A percentile compares a stretch with the other conserved stretches of the same genome.
These are phyloP conservation scores for Candida nemodendra DNA, from an alignment of 805 yeast species.

Conservation along the genomic window DNA sequence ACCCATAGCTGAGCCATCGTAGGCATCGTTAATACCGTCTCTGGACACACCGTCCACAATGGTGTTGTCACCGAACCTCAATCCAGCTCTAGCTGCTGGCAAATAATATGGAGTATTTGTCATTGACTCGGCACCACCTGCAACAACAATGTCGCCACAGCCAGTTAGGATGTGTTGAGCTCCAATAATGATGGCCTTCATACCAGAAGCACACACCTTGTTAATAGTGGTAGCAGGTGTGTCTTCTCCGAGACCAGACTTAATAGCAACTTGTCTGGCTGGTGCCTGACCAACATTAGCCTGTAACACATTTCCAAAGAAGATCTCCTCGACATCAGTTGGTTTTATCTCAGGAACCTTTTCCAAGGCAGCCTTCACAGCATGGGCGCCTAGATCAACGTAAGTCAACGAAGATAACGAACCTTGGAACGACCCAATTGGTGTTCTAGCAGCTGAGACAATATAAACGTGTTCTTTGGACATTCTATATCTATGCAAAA, in stretches of 20 bases:
- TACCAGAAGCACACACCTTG: slow-evolving; percentile 96
- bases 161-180: slow-evolving; percentile 90
- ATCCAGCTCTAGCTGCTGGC: slow-evolving; percentile 82
- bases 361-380: slow-evolving; percentile 83
- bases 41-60: slow-evolving; percentile 86
- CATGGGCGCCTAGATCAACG: slow-evolving; percentile 87
- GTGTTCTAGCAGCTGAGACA: slow-evolving; percentile 91
- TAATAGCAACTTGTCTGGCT: slow-evolving; percentile 94
- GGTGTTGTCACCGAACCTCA: slow-evolving; percentile 80
- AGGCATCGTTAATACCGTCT: slow-evolving; percentile 94
- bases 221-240: slow-evolving; percentile 88
- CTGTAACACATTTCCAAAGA: slow-evolving; percentile 88
- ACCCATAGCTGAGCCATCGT: slow-evolving; percentile 89
- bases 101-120: slow-evolving; percentile 91
- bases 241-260: slow-evolving; percentile 78
- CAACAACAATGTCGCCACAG: slow-evolving; percentile 86
- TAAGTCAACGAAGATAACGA: slow-evolving; percentile 68
- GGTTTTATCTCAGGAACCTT: slow-evolving; percentile 81
- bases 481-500: slow-evolving; percentile 20
- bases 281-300: slow-evolving; percentile 98
- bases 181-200: slow-evolving; percentile 87
- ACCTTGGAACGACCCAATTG: slow-evolving; percentile 94
- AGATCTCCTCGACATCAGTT: slow-evolving; percentile 79
- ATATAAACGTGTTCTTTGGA: slow-evolving; percentile 64
- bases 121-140: slow-evolving; percentile 99